Conservation (phyloP, 129 eudicot species). For the Artemisia annua region DNA sequence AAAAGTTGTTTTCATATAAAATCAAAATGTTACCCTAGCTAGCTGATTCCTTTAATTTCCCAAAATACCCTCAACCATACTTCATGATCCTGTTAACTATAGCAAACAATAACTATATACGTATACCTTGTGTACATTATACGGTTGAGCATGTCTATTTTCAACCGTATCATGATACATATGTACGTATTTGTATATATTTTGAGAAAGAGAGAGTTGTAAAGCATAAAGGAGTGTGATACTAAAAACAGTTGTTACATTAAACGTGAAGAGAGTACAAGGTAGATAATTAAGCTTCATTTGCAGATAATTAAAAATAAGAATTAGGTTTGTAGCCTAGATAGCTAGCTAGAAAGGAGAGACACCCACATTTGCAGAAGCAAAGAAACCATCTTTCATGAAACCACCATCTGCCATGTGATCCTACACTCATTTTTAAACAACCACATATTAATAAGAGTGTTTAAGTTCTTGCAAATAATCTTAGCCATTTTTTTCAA, state of each 20-base stretch:
- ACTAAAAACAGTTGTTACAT: not conserved
- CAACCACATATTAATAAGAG: not conserved
- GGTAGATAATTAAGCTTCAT: slow-evolving; percentile 4
- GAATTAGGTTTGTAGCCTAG: not conserved
- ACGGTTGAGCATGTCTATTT: not conserved
- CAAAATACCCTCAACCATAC: too few species aligned
- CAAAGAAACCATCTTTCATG: slow-evolving; percentile 59
- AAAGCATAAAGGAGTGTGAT: not conserved
- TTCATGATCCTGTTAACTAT: too few species aligned
- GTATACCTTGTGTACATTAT: too few species aligned
- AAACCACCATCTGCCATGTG: slow-evolving; percentile 44
- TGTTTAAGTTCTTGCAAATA: not conserved
- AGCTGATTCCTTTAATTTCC: not conserved
- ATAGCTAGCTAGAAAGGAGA: slow-evolving; percentile 40
- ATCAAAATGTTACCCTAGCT: not conserved
- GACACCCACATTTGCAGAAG: slow-evolving; percentile 57
- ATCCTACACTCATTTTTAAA: slow-evolving; percentile 41
- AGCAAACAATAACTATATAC: too few species aligned
- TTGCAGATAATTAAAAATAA: not conserved
- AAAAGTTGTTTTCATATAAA: not conserved
- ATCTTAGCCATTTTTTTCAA: not conserved
- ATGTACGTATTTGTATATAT: not conserved
- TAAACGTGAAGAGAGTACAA: slow-evolving; percentile 3
- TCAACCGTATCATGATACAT: not conserved
- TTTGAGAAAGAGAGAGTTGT: not conserved